These are phyloP conservation scores for Sutorius eximius DNA, from an alignment of 1,284 basidiomycete genomes.

Conservation along the genomic window DNA sequence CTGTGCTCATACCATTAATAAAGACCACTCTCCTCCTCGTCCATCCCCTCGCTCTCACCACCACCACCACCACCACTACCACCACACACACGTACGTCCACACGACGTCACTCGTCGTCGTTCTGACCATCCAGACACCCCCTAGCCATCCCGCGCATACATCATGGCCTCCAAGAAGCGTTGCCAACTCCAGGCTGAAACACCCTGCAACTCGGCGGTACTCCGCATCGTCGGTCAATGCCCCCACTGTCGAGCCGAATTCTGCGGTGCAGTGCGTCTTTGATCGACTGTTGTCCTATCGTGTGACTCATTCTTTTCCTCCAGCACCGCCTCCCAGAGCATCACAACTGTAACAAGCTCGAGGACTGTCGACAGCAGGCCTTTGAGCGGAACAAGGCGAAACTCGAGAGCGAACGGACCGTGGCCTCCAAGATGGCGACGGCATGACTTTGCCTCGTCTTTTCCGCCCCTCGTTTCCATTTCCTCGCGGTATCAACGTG, in stretches of 20 bases:
- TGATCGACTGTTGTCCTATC: slow-evolving; percentile 1
- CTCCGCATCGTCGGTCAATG: slow-evolving; percentile 82
- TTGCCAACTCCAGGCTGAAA: slow-evolving; percentile 69
- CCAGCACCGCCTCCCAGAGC: slow-evolving; percentile 82
- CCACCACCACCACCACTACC: neutral
- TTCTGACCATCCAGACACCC: neutral
- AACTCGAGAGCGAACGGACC: slow-evolving; percentile 84
- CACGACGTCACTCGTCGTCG: neutral
- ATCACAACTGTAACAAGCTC: slow-evolving; percentile 75
- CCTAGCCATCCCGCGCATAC: slow-evolving; percentile 2
- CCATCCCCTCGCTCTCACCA: neutral
- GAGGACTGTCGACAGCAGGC: slow-evolving; percentile 82
- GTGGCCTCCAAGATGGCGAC: slow-evolving; percentile 81
- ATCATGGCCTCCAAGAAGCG: slow-evolving; percentile 80
- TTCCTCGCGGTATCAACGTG: slow-evolving; percentile 23
- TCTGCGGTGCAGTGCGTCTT: slow-evolving; percentile 71
- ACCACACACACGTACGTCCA: slow-evolving; percentile 4
- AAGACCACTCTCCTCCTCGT: slow-evolving; percentile 16
- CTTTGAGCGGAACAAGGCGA: slow-evolving; percentile 81
- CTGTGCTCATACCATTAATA: slow-evolving; percentile 32
- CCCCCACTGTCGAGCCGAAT: slow-evolving; percentile 71
- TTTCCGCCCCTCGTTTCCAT: neutral
- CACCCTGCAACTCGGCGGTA: slow-evolving; percentile 73
- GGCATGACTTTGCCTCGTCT: slow-evolving; percentile 46
- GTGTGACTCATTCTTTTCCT: slow-evolving; percentile 16